Conservation (phyloP, 2,329 filamentous ascomycete species). For the Fusarium newnesense region DNA sequence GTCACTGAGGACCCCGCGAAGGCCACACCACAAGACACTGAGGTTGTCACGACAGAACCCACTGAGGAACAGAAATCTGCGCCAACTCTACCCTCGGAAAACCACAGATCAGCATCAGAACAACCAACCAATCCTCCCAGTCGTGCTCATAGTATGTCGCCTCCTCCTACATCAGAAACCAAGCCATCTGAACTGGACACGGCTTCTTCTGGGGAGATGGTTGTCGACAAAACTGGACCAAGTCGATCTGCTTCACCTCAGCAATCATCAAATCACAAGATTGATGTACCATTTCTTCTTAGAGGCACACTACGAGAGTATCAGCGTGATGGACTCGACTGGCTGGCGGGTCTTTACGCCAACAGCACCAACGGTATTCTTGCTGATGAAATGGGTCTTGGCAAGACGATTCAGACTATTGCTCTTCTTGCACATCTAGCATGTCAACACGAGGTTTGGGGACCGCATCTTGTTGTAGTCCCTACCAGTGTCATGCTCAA, state of each 20-base stretch:
- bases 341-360: slow-evolving; percentile 91
- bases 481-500: slow-evolving; percentile 99
- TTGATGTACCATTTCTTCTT: slow-evolving; percentile 81
- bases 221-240: slow-evolving; percentile 41
- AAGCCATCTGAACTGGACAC: slow-evolving; percentile 62
- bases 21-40: slow-evolving; percentile 18
- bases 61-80: slow-evolving; percentile 34
- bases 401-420: slow-evolving; percentile 98
- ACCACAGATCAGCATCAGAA: slow-evolving; percentile 56
- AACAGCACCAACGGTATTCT: slow-evolving; percentile 96
- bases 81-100: slow-evolving; percentile 42
- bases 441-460: slow-evolving; percentile 91
- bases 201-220: slow-evolving; percentile 51
- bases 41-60: slow-evolving; percentile 48
- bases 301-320: slow-evolving; percentile 93
- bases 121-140: slow-evolving; percentile 56
- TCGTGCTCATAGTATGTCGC: slow-evolving; percentile 58
- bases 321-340: slow-evolving; percentile 96
- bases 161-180: slow-evolving; percentile 58
- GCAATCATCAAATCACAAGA: slow-evolving; percentile 62
- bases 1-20: neutral
- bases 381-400: slow-evolving; percentile 97
- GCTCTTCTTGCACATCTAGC: slow-evolving; percentile 92
- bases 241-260: slow-evolving; percentile 51
- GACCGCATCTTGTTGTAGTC: slow-evolving; percentile 93